These are phyloP conservation scores for Ophiobolus disseminans DNA, from an alignment of 2,329 filamentous ascomycete species.

Conservation along the genomic window DNA sequence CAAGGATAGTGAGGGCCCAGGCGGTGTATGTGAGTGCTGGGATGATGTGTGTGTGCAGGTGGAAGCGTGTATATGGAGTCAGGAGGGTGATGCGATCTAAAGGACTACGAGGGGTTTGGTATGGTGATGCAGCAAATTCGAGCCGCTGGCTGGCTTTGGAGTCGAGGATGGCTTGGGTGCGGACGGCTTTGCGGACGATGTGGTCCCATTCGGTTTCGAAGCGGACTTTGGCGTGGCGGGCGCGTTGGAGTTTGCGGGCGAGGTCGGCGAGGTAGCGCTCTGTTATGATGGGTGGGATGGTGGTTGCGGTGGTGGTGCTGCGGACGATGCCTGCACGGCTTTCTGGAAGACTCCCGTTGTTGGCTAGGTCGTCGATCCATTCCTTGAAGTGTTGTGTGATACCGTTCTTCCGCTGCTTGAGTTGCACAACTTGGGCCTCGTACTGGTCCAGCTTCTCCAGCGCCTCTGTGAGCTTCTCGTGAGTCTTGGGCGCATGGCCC, in stretches of 20 bases:
- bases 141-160: conserved; percentile 81
- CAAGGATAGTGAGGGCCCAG: conserved; percentile 73
- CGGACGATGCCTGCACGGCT: conserved; percentile 47
- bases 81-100: conserved; percentile 61
- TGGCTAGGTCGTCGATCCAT: conserved; percentile 94
- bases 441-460: conserved; percentile 79
- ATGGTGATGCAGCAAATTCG: conserved; percentile 69
- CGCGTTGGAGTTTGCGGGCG: conserved; percentile 80
- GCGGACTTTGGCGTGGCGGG: conserved; percentile 80
- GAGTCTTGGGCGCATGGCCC: conserved; percentile 76
- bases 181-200: conserved; percentile 74
- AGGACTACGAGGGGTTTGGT: conserved; percentile 54
- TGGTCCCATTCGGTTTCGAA: conserved; percentile 87
- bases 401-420: conserved; percentile 81
- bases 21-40: conserved; percentile 71
- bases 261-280: conserved; percentile 92
- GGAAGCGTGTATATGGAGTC: conserved; percentile 81
- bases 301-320: conserved; percentile 48
- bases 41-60: conserved; percentile 75
- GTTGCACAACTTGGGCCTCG: conserved; percentile 79
- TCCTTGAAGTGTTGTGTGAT: conserved; percentile 79
- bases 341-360: conserved; percentile 75
- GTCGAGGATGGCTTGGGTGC: conserved; percentile 83
- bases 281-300: conserved; percentile 82
- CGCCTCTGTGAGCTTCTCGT: conserved; percentile 88